These are phyloP conservation scores for Cladorrhinum samala DNA, from an alignment of 495 filamentous ascomycete species.

Conservation along the genomic window DNA sequence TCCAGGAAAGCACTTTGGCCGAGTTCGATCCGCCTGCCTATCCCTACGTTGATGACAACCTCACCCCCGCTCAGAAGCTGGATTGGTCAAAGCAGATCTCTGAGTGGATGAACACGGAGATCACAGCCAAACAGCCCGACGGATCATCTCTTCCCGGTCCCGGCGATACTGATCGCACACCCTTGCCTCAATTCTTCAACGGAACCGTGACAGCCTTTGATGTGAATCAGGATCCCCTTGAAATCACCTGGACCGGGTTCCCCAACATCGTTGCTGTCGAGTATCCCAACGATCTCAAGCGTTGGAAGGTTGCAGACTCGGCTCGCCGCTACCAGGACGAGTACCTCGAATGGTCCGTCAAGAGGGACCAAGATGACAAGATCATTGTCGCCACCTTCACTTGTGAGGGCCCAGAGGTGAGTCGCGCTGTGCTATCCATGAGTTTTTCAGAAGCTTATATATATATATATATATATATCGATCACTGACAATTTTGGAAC, in stretches of 20 bases:
- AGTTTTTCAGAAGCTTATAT: neutral
- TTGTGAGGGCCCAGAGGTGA: conserved; percentile 7
- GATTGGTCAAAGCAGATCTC: neutral
- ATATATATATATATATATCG: too few relatives aligned
- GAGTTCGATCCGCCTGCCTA: neutral
- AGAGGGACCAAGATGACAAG: neutral
- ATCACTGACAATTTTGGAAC: neutral
- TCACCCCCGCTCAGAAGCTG: conserved; percentile 3
- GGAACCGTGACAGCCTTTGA: conserved; percentile 1
- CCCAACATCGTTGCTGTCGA: neutral
- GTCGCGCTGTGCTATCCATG: neutral
- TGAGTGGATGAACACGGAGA: neutral
- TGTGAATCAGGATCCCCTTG: conserved; percentile 2
- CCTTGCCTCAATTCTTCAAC: conserved; percentile 5
- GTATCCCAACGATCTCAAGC: neutral
- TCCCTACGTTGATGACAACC: conserved; percentile 2
- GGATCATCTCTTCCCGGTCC: neutral
- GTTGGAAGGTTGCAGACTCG: neutral
- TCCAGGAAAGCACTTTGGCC: neutral
- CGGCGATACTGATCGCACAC: neutral
- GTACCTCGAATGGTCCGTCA: conserved; percentile 5
- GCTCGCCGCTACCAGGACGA: neutral
- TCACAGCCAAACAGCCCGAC: neutral
- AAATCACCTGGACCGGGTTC: conserved; percentile 6
- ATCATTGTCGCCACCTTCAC: conserved; percentile 4